A percentile compares a stretch with the other conserved stretches of the same genome.
Conservation (phyloP, 345 rosid genomes). For the Eucalyptus albens region DNA sequence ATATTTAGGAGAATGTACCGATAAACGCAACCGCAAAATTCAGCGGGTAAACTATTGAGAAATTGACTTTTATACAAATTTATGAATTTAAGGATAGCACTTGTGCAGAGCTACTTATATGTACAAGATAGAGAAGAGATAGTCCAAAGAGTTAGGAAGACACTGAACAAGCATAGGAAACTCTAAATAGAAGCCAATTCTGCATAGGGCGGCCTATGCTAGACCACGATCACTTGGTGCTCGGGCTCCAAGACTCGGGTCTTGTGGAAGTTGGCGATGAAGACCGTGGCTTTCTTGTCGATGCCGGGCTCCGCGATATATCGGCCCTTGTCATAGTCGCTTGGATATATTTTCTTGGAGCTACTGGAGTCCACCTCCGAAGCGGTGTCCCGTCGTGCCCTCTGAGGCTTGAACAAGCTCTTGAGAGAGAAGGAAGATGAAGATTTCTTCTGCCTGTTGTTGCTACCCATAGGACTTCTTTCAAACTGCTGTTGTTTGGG, state of each 20-base stretch:
- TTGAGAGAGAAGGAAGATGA: conserved; percentile 11
- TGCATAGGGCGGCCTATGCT: background rate
- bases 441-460: conserved; percentile 6
- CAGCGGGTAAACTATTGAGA: no score
- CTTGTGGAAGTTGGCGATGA: conserved; percentile 47
- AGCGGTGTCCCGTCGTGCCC: background rate
- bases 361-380: background rate
- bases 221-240: background rate
- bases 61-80: no score
- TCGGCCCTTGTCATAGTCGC: conserved; percentile 22
- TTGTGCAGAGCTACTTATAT: background rate
- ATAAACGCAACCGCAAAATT: no score
- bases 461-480: conserved; percentile 19
- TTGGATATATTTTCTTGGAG: conserved; percentile 1
- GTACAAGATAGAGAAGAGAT: background rate
- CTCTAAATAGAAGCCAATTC: background rate
- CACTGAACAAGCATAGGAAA: background rate
- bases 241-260: background rate
- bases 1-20: no score
- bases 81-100: no score
- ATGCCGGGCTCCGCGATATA: conserved; percentile 31
- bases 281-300: conserved; percentile 24
- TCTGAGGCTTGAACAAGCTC: conserved; percentile 20
- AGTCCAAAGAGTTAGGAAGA: background rate
- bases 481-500: background rate